phyloP scores from a whole-genome alignment of 352 stramenopile genomes.

The Phytophthora pistaciae region DNA sequence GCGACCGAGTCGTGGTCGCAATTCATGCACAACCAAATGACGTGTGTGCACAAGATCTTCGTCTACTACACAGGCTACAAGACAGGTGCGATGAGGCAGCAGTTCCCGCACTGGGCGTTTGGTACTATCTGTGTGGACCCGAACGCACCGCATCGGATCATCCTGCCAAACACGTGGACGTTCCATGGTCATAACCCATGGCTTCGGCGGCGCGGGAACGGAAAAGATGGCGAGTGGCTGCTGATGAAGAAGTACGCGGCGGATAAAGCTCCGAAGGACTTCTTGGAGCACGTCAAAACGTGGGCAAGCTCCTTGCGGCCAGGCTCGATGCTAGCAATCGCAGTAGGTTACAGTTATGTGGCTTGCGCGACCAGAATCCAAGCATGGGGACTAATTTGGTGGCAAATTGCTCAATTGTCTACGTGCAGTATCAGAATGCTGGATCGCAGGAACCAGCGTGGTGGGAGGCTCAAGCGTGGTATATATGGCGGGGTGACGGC shows the following conservation, averaged over 20 bases:
- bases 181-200: slow-evolving; percentile 78
- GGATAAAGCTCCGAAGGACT: slow-evolving; percentile 53
- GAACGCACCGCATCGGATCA: slow-evolving; percentile 64
- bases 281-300: slow-evolving; percentile 62
- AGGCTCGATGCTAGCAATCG: slow-evolving; percentile 66
- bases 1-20: slow-evolving; percentile 62
- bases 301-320: slow-evolving; percentile 64
- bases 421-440: slow-evolving; percentile 72
- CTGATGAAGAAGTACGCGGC: slow-evolving; percentile 62
- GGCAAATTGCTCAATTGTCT: neutral
- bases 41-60: slow-evolving; percentile 79
- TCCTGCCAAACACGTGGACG: slow-evolving; percentile 83
- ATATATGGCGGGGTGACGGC: slow-evolving; percentile 75
- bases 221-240: slow-evolving; percentile 81
- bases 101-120: slow-evolving; percentile 78
- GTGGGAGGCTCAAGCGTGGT: slow-evolving; percentile 90
- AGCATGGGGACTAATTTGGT: slow-evolving; percentile 6
- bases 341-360: slow-evolving; percentile 50
- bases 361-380: neutral
- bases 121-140: slow-evolving; percentile 77
- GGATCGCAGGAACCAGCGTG: slow-evolving; percentile 69
- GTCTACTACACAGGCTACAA: slow-evolving; percentile 89
- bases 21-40: slow-evolving; percentile 80
- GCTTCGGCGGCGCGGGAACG: slow-evolving; percentile 61
- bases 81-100: slow-evolving; percentile 69